These are phyloP conservation scores for Crucihimalaya himalaica DNA, from an alignment of 345 rosid species.

Conservation along the genomic window DNA sequence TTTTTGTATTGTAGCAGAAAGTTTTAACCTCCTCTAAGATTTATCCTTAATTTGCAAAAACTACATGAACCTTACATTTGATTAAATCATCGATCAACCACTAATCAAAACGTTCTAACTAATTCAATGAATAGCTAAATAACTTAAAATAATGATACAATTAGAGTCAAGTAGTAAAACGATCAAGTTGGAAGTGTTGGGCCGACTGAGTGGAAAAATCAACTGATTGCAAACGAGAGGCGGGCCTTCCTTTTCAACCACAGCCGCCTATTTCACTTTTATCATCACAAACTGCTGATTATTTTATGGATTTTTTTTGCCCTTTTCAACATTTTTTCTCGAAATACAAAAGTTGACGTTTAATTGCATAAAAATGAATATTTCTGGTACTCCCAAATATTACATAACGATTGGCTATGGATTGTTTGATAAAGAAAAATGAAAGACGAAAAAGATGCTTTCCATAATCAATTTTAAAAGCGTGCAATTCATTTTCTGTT, in stretches of 20 bases:
- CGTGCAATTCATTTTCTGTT: slow-evolving; percentile 24
- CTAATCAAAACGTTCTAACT: not conserved
- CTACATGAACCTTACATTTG: not conserved
- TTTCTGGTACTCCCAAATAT: not conserved
- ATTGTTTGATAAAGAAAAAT: not conserved
- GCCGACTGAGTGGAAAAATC: slow-evolving; percentile 34
- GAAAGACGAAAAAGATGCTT: slow-evolving; percentile 21
- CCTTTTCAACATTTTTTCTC: not conserved
- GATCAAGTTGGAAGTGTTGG: slow-evolving; percentile 30
- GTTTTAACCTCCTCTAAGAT: not conserved
- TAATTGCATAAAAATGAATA: not conserved
- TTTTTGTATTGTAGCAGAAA: not conserved
- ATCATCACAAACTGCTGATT: slow-evolving; percentile 1
- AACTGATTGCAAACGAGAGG: slow-evolving; percentile 36
- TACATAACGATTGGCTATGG: slow-evolving; percentile 19
- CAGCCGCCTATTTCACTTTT: slow-evolving; percentile 34
- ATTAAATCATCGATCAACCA: not conserved
- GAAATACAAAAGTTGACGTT: not conserved
- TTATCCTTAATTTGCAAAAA: not conserved
- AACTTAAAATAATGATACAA: too few species aligned
- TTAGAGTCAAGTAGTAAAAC: slow-evolving; percentile 15
- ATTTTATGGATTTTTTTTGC: not conserved
- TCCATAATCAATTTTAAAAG: slow-evolving; percentile 6
- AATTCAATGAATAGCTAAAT: not conserved
- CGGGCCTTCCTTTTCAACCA: slow-evolving; percentile 30